Evolutionary conservation across 2,329 filamentous ascomycete genomes (phyloP), one percentile per base, ranked within the genome.

Genomic region (Metarhizium humberi): DNA sequence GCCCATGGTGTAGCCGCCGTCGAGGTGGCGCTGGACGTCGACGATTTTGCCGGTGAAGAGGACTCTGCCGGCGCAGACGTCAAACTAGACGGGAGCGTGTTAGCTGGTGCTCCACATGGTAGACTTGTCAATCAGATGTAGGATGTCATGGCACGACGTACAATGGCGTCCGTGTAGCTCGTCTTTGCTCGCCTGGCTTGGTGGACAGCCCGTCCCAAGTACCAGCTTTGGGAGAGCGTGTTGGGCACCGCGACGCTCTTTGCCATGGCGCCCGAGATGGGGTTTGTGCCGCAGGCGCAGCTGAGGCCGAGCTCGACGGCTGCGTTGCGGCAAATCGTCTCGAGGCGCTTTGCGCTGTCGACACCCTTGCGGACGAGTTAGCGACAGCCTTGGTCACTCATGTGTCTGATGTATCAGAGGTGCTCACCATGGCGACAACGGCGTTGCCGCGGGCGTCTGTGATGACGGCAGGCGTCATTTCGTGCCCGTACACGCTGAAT

Each of bases 1-100:
- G 30, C 73, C 72, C 66, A 72, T 69, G 1, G 73, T 74, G 61
- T 73, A 74, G 11, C 73, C 73, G 4, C 69, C 69, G 7, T 65
- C 66, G 2, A 75, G 62, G 43, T 68, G 67, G 11, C 72, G 66
- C n/a, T 63, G 61, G 1, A 74, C 71, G 45, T 73, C 69, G 29
- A 71, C 46, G n/a, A 73, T 70, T 55, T 75, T 74, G 20, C 72
- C 71, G 0, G 65, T 68, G 46, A 69, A 74, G 1, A 74, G 64
- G 7, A 34, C 32, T 11, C 32, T 34, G 32, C 32, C 32, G 32
- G 32, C 32, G 32, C 32, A 34, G 32, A 34, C 32, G 32, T 34
- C 32, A 11, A 34, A 34, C 32, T 34, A 34, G 32, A 34, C 7
- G 10, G 32, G 6, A 2, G 3, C 32, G 32, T 7, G 32, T 34